phyloP scores from a whole-genome alignment of 352 stramenopile species.

The Phytophthora citricola region DNA sequence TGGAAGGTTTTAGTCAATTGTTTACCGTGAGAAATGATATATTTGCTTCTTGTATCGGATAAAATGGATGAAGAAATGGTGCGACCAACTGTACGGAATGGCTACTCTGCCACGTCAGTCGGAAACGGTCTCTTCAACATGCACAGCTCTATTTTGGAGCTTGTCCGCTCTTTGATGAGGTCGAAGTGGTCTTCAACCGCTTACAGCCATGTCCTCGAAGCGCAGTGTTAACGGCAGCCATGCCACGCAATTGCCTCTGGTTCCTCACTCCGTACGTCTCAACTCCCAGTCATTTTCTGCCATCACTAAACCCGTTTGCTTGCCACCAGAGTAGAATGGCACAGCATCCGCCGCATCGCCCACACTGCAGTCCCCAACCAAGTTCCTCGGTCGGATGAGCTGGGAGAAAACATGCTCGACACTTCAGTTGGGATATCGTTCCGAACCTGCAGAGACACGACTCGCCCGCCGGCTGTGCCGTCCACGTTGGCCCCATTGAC shows the following conservation, averaged over 20 bases:
- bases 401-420: constrained; percentile 67
- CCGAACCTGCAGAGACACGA: constrained; percentile 7
- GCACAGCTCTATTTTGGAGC: constrained; percentile 13
- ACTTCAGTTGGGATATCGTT: constrained; percentile 2
- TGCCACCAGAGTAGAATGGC: constrained; percentile 15
- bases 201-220: constrained; percentile 15
- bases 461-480: constrained; percentile 3
- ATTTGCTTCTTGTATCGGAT: too few species aligned
- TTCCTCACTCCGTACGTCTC: constrained; percentile 21
- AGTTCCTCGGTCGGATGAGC: constrained; percentile 60
- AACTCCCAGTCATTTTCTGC: neutral
- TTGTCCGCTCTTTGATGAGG: too few species aligned
- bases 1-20: neutral
- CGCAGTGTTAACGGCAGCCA: neutral
- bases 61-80: too few species aligned
- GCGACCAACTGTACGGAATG: neutral
- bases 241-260: constrained; percentile 13
- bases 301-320: constrained; percentile 1
- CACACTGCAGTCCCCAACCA: constrained; percentile 13
- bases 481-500: constrained; percentile 5
- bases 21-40: neutral
- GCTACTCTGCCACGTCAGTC: constrained; percentile 14
- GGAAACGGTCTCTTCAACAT: constrained; percentile 2
- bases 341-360: constrained; percentile 2
- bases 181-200: neutral